A percentile compares a stretch with the other conserved stretches of the same genome.
phyloP scores from a whole-genome alignment of 2,329 filamentous ascomycete genomes.

The Aspergillus neoniger region DNA sequence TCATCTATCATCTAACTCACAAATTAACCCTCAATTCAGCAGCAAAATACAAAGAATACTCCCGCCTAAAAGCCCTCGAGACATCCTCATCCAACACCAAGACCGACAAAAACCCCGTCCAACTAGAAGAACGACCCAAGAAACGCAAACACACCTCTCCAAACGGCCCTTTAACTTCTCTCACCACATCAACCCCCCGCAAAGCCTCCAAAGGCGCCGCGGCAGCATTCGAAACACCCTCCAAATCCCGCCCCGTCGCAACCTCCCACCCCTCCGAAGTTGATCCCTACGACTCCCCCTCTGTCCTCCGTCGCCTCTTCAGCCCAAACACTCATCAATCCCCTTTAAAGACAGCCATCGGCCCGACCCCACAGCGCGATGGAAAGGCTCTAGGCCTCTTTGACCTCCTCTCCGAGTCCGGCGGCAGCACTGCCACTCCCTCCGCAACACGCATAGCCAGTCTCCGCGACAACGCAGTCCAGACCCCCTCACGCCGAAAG shows the following conservation, averaged over 20 bases:
- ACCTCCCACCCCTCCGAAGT: conserved; percentile 40
- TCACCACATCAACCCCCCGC: conserved; percentile 35
- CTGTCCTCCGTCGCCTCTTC: conserved; percentile 40
- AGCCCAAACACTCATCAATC: conserved; percentile 38
- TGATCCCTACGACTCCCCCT: conserved; percentile 50
- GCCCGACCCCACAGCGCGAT: conserved; percentile 52
- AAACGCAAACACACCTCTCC: conserved; percentile 39
- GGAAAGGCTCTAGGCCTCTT: conserved; percentile 52
- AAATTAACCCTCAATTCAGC: conserved; percentile 29
- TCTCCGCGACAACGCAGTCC: conserved; percentile 30
- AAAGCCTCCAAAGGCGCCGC: conserved; percentile 32
- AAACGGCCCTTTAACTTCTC: conserved; percentile 22
- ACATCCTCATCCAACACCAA: too few relatives aligned
- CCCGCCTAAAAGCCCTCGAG: conserved; percentile 42
- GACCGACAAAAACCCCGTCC: conserved; percentile 20
- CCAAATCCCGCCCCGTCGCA: conserved; percentile 26
- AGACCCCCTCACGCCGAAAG: conserved; percentile 41
- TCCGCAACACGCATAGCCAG: conserved; percentile 31
- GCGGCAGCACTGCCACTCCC: conserved; percentile 38
- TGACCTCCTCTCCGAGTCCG: conserved; percentile 48
- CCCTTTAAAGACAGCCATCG: conserved; percentile 45
- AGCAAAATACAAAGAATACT: conserved; percentile 52
- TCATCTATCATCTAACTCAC: neutral
- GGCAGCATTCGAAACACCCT: conserved; percentile 33
- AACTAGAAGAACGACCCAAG: conserved; percentile 25